Conservation (phyloP, 768 basidiomycete genomes). For the Aureoboletus auriporus region DNA sequence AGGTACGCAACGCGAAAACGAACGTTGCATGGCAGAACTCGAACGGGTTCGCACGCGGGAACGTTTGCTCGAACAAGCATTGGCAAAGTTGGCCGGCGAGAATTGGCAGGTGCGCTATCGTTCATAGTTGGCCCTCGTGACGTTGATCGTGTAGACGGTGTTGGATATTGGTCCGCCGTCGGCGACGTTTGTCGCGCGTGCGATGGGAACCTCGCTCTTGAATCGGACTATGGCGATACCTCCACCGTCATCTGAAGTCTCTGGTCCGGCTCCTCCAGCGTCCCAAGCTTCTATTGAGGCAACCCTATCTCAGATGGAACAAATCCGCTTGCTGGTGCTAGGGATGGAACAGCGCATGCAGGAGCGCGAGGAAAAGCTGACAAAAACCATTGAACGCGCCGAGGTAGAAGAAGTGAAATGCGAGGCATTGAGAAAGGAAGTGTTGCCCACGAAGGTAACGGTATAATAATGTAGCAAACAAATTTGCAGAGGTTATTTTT, state of each 20-base stretch:
- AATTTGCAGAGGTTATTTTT: constrained; percentile 1
- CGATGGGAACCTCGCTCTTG: constrained; percentile 27
- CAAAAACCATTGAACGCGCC: constrained; percentile 56
- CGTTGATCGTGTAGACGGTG: constrained; percentile 15
- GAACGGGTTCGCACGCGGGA: constrained; percentile 70
- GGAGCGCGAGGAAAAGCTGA: constrained; percentile 55
- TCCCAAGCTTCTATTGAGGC: constrained; percentile 33
- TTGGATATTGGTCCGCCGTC: constrained; percentile 36
- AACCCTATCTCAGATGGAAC: constrained; percentile 59
- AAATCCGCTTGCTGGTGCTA: constrained; percentile 61
- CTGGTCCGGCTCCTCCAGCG: constrained; percentile 10
- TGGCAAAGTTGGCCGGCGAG: constrained; percentile 67
- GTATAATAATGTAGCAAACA: constrained; percentile 2
- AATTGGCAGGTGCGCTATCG: constrained; percentile 68
- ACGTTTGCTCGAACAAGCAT: constrained; percentile 70
- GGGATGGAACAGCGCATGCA: constrained; percentile 76
- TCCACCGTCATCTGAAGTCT: constrained; percentile 11
- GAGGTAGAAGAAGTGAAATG: constrained; percentile 55
- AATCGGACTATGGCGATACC: constrained; percentile 18
- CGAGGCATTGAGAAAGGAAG: constrained; percentile 45
- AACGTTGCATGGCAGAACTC: constrained; percentile 76
- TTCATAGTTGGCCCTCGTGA: background rate
- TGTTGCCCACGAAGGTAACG: constrained; percentile 20
- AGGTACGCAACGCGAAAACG: constrained; percentile 84
- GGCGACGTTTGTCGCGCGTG: constrained; percentile 26